These are phyloP conservation scores for Miscanthus sacchariflorus DNA, from an alignment of 202 grass and related monocot genomes.

Conservation along the genomic window DNA sequence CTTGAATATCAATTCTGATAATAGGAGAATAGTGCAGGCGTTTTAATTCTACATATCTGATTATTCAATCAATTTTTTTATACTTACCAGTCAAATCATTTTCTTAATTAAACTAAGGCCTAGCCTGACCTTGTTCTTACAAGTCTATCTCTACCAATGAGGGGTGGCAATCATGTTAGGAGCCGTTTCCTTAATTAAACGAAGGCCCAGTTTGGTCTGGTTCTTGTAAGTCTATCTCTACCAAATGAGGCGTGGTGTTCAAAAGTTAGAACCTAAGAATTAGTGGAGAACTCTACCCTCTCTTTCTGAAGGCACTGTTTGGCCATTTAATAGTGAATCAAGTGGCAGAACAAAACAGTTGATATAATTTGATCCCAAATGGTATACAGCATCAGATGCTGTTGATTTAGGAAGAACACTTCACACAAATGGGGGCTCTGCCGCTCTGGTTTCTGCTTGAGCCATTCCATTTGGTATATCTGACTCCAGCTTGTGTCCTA, in stretches of 20 bases:
- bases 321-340: conserved; percentile 12
- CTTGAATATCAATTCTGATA: conserved; percentile 22
- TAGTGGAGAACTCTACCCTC: conserved; percentile 19
- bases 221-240: background rate
- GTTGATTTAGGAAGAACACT: conserved; percentile 24
- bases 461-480: conserved; percentile 14
- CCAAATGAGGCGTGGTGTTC: conserved; percentile 19
- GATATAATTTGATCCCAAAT: conserved; percentile 32
- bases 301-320: conserved; percentile 4
- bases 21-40: background rate
- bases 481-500: background rate
- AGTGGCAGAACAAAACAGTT: background rate
- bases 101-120: conserved; percentile 13
- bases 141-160: background rate
- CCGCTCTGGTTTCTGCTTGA: conserved; percentile 24
- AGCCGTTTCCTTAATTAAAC: conserved; percentile 18
- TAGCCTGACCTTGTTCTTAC: conserved; percentile 10
- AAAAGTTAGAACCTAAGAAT: conserved; percentile 25
- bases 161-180: background rate
- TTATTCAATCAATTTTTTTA: conserved; percentile 34
- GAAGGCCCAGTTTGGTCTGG: background rate
- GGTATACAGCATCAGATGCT: conserved; percentile 24
- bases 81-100: conserved; percentile 8
- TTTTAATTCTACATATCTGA: conserved; percentile 24
- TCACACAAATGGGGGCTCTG: conserved; percentile 18